Evolutionary conservation across 805 yeast species (phyloP), one percentile per base, ranked within the genome.

Genomic region (Barnettozyma siamensis): DNA sequence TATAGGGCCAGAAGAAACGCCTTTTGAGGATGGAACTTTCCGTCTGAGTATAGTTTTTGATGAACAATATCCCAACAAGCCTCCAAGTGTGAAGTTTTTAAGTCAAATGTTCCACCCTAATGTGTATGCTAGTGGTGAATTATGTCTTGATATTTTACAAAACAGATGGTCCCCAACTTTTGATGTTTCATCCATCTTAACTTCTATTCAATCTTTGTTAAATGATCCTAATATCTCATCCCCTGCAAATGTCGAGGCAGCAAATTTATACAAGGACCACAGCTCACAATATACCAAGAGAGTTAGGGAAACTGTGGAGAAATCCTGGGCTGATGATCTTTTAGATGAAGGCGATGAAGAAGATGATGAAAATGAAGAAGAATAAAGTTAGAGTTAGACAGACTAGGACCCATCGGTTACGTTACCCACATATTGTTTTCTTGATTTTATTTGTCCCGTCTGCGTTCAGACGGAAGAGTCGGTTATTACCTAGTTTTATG

Each of bases 91-190:
- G 34, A 83, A 86, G 60, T 93, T 93, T 60, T 69, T 89, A 31
- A 81, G 91, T 46, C 91, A 86, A 55, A 93, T 93, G 96, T 93
- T 93, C 63, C 99, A 93, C 60, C 99, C 99, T 3, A 93, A 93
- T 59, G 98, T 93, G 3, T 93, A 93, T 58, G 95, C 95, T 9
- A 76, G 82, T 35, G 99, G 99, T 20, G 98, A 93, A 57, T 76
- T 93, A 48, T 93, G 99, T 67, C 73, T 93, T 48, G 99, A 93
- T 66, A 93, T 93, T 51, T 69, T 93, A 51, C 99, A 93, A 61
- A 93, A 91, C 67, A 74, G 98, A 60, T 93, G 99, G 99, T 84
- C 95, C 20, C 99, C 99, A 11, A 93, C 99, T 1, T 93, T 91
- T 59, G 99, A 93, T 58, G 99, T 93, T 30, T 88, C 96, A 10